phyloP scores from a whole-genome alignment of 768 basidiomycete species.

The Multifurca ochricompacta region DNA sequence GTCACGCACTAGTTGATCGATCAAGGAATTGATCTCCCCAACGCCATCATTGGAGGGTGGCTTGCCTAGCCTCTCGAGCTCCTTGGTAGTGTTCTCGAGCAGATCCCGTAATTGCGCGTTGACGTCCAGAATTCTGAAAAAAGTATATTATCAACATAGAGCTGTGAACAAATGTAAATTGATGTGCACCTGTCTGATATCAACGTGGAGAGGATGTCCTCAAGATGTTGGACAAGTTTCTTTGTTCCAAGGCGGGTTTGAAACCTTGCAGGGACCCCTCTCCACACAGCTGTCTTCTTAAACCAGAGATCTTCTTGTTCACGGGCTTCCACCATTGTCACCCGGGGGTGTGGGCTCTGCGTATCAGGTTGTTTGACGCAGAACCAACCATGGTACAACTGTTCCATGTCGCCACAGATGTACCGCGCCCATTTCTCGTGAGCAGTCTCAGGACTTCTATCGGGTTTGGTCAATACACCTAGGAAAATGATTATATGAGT shows the following conservation, averaged over 20 bases:
- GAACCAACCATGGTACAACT: slow-evolving; percentile 9
- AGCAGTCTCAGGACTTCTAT: slow-evolving; percentile 22
- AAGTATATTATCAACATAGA: neutral
- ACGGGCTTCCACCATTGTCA: neutral
- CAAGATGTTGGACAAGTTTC: slow-evolving; percentile 2
- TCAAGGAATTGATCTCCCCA: slow-evolving; percentile 39
- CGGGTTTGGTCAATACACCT: slow-evolving; percentile 30
- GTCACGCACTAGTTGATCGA: slow-evolving; percentile 40
- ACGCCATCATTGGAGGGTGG: slow-evolving; percentile 46
- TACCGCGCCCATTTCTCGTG: slow-evolving; percentile 22
- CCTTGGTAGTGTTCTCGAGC: slow-evolving; percentile 29
- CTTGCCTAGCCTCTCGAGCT: slow-evolving; percentile 32
- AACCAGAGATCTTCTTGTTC: neutral
- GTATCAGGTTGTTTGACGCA: slow-evolving; percentile 14
- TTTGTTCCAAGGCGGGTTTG: neutral
- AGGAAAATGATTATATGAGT: neutral
- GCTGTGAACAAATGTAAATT: neutral
- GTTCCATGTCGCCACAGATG: neutral
- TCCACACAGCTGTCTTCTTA: neutral
- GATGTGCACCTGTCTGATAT: neutral
- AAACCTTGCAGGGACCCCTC: neutral
- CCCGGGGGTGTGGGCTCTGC: neutral
- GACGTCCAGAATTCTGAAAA: slow-evolving; percentile 48
- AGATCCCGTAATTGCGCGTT: slow-evolving; percentile 40
- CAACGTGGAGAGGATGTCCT: slow-evolving; percentile 1